Percentiles rank a stretch among this genome's conserved stretches.
phyloP scores from a whole-genome alignment of 306 rosid species.

The Fragaria ananassa region DNA sequence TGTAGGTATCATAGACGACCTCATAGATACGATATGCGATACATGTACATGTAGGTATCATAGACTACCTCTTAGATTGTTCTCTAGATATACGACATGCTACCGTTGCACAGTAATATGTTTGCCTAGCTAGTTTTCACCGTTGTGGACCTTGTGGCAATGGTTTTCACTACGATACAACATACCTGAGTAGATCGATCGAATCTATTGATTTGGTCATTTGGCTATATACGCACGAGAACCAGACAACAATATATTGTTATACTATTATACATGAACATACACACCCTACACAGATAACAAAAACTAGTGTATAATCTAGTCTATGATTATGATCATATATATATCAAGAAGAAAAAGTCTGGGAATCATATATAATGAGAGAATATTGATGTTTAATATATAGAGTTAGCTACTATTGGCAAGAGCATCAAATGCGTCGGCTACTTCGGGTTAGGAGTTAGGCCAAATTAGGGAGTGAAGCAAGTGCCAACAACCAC shows the following conservation, averaged over 20 bases:
- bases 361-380: not conserved
- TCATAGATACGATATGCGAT: no score
- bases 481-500: constrained; percentile 1
- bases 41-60: no score
- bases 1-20: no score
- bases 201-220: not conserved
- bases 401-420: not conserved
- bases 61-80: no score
- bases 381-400: not conserved
- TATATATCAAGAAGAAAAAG: not conserved
- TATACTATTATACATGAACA: not conserved
- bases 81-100: no score
- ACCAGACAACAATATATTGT: not conserved
- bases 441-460: not conserved
- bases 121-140: not conserved
- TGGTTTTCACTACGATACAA: no score
- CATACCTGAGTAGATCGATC: not conserved
- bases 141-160: no score
- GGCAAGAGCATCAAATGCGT: not conserved
- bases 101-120: no score
- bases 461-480: not conserved
- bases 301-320: not conserved
- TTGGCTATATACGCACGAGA: not conserved
- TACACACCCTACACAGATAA: not conserved
- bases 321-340: not conserved